A percentile compares a stretch with the other conserved stretches of the same genome.
Evolutionary conservation across 192 early-diverging fungal species (phyloP).

Genomic region (Irineochytrium annulatum): DNA sequence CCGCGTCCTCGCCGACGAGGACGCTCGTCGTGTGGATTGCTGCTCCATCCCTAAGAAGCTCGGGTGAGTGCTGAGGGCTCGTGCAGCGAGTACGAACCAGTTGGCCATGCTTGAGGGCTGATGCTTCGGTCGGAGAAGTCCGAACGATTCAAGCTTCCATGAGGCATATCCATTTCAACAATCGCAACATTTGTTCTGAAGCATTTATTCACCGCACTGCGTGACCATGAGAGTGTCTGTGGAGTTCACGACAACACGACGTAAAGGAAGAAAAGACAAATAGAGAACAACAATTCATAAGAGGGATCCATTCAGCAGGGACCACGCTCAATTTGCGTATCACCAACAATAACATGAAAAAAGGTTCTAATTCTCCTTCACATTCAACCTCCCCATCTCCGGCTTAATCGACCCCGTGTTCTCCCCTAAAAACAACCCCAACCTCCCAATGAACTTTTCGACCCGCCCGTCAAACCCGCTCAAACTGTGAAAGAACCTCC

Average conservation of each 20-base stretch:
- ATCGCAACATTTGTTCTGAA: too few relatives aligned
- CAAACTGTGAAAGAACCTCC: conserved; percentile 3
- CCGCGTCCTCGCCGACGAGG: not conserved
- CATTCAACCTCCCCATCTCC: conserved; percentile 4
- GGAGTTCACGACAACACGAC: not conserved
- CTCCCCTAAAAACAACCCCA: conserved; percentile 11
- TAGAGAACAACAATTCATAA: not conserved
- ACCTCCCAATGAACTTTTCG: conserved; percentile 1
- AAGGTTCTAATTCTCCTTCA: too few relatives aligned
- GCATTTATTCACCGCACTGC: too few relatives aligned
- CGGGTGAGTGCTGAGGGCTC: not conserved
- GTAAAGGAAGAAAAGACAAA: not conserved
- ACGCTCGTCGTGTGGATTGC: not conserved
- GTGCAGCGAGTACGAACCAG: not conserved
- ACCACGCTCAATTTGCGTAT: too few relatives aligned
- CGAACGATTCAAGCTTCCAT: not conserved
- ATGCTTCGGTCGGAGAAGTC: not conserved
- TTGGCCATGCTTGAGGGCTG: not conserved
- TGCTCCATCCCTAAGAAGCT: not conserved
- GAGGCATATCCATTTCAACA: not conserved
- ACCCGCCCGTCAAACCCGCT: conserved; percentile 4
- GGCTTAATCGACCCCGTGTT: conserved; percentile 4
- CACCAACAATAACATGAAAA: too few relatives aligned
- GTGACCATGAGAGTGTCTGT: not conserved
- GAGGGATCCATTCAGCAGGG: not conserved